These are phyloP conservation scores for Parastagonospora avenae DNA, from an alignment of 2,329 filamentous ascomycete species.

Conservation along the genomic window DNA sequence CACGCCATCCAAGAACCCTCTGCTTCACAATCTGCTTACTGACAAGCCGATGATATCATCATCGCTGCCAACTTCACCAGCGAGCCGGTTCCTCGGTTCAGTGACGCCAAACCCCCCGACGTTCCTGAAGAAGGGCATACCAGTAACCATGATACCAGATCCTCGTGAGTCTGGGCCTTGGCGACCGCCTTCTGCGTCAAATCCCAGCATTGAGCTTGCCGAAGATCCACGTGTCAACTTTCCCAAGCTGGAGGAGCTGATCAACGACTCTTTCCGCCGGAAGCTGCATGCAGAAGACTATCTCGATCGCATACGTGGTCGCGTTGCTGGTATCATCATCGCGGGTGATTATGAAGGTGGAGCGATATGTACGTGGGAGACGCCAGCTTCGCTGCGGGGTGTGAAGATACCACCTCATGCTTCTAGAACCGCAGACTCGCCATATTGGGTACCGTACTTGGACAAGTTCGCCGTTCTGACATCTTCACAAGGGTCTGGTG, in stretches of 20 bases:
- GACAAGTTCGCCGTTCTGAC: slow-evolving; percentile 97
- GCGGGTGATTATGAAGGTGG: slow-evolving; percentile 96
- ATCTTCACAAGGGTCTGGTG: slow-evolving; percentile 84
- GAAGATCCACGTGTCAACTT: slow-evolving; percentile 80
- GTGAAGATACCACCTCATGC: neutral
- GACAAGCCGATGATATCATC: slow-evolving; percentile 93
- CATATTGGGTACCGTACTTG: slow-evolving; percentile 78
- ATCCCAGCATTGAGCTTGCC: slow-evolving; percentile 69
- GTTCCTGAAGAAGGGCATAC: slow-evolving; percentile 89
- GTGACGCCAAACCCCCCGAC: slow-evolving; percentile 66
- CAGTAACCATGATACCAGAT: slow-evolving; percentile 80
- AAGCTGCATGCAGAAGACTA: slow-evolving; percentile 85
- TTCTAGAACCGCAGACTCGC: slow-evolving; percentile 49
- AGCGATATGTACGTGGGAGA: slow-evolving; percentile 93
- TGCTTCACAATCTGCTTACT: slow-evolving; percentile 94
- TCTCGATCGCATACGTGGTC: slow-evolving; percentile 76
- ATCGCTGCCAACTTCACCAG: slow-evolving; percentile 70
- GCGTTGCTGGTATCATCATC: slow-evolving; percentile 88
- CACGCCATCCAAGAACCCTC: slow-evolving; percentile 73
- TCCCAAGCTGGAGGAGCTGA: slow-evolving; percentile 79
- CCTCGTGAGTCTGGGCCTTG: slow-evolving; percentile 66
- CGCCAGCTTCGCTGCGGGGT: slow-evolving; percentile 62
- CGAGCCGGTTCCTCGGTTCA: slow-evolving; percentile 33
- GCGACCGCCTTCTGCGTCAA: slow-evolving; percentile 66
- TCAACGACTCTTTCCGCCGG: slow-evolving; percentile 90